Evolutionary conservation across 257 asterid genomes (phyloP).

Genomic region (Jaltomata sinuosa): DNA sequence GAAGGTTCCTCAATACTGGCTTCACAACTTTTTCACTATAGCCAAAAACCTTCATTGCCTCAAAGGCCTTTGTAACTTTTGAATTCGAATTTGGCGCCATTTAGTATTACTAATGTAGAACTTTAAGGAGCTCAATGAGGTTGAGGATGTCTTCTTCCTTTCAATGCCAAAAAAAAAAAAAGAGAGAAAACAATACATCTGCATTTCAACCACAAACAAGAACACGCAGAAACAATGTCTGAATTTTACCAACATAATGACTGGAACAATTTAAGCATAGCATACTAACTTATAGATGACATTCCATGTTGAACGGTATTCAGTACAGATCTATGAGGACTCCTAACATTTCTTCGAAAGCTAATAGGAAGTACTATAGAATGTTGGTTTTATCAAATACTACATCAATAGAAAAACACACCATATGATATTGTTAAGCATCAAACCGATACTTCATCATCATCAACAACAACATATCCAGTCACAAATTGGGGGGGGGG

Average conservation of each 20-base stretch:
- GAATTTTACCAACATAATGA: not conserved
- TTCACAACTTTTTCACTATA: constrained; percentile 17
- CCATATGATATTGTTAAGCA: too few relatives aligned
- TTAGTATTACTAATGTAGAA: not conserved
- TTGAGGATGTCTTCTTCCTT: not conserved
- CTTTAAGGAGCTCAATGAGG: not conserved
- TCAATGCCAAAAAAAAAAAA: not conserved
- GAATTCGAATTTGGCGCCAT: constrained; percentile 15
- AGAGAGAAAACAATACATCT: not conserved
- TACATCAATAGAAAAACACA: not conserved
- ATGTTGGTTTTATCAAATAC: not conserved
- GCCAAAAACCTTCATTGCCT: constrained; percentile 31
- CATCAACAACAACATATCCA: not conserved
- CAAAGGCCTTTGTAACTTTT: constrained; percentile 19
- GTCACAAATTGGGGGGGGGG: not conserved
- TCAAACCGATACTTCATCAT: not conserved
- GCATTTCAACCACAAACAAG: not conserved
- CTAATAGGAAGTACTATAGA: not conserved
- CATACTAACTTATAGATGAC: not conserved
- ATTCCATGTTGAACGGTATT: not conserved
- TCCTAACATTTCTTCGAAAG: not conserved
- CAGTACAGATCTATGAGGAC: not conserved
- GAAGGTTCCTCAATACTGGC: constrained; percentile 26
- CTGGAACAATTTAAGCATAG: not conserved
- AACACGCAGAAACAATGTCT: not conserved